Base-by-base conservation (phyloP, 306 rosid genomes). In the Sechiopsis laciniata region DNA sequence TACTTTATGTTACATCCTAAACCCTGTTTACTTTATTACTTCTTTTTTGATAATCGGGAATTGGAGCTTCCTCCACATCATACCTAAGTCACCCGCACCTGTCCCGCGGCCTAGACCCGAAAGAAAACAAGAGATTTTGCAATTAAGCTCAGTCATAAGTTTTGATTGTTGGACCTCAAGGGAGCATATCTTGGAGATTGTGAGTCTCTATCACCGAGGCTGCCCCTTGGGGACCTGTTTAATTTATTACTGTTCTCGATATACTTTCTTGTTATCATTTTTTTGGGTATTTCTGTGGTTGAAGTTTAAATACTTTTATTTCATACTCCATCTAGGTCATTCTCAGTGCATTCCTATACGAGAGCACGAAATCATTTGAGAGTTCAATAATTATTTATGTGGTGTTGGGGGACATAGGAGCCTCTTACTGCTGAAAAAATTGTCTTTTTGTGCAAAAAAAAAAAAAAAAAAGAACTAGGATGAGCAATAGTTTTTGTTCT, bases 381-480 rank as follows among this genome's bases (percentile, higher is more conserved):
- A 14, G 14, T 22, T 50, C 58, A 69, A 69, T 50, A 69, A 69
- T 69, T 69, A 69, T 69, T 69, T 20, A 69, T 69, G 8, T 68
- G 73, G 57, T 68, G 21, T 68, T 6, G 45, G 37, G 73, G 32
- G 56, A 46, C 57, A 48, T 7, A 12, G 57, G 5, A 48, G 20
- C 73, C 73, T 68, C 56, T 50, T 46, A n/a, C 55, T 46, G 20
- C 37, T 67, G 15, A n/a, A n/a, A n/a, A n/a, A n/a, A n/a, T n/a
- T n/a, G n/a, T n/a, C n/a, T n/a, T n/a, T n/a, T n/a, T n/a, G n/a
- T n/a, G n/a, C n/a, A n/a, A n/a, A n/a, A n/a, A n/a, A n/a, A n/a
- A n/a, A n/a, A n/a, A n/a, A n/a, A n/a, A n/a, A n/a, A n/a, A n/a
- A n/a, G n/a, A n/a, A 37, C 19, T 48, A 14, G 37, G 58, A 69